Conservation (phyloP, 2,329 filamentous ascomycete species). For the Calonectria honghensis region DNA sequence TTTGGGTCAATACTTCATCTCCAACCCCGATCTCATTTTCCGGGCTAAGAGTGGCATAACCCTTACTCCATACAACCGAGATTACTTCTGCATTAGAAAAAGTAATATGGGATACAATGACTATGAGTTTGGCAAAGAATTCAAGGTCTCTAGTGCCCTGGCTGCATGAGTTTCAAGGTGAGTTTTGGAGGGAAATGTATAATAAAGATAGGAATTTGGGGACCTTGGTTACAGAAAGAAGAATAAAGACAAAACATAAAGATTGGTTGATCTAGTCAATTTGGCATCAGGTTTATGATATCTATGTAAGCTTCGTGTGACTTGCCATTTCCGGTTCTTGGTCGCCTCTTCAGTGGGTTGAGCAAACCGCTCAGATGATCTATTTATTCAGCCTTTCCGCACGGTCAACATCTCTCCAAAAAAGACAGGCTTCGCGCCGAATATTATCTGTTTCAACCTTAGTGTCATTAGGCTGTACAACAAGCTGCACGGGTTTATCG, state of each 20-base stretch:
- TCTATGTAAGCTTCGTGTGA: neutral
- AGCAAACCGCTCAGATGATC: neutral
- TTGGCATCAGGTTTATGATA: neutral
- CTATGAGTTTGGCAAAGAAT: conserved; percentile 55
- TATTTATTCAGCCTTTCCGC: conserved; percentile 60
- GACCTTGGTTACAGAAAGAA: neutral
- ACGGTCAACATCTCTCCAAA: conserved; percentile 61
- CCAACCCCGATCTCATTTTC: conserved; percentile 62
- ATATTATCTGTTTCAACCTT: conserved; percentile 59
- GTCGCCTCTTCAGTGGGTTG: neutral
- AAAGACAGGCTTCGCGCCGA: conserved; percentile 58
- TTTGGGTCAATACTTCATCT: conserved; percentile 60
- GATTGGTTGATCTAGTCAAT: neutral
- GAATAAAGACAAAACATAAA: neutral
- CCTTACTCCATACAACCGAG: conserved; percentile 61
- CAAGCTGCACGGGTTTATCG: conserved; percentile 52
- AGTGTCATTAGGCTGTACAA: conserved; percentile 58
- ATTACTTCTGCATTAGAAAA: conserved; percentile 62
- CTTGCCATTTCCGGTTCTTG: neutral
- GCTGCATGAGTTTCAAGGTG: conserved; percentile 22
- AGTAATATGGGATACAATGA: conserved; percentile 55
- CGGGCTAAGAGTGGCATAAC: conserved; percentile 61
- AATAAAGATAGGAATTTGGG: neutral
- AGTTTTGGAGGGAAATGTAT: neutral
- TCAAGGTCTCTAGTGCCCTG: neutral